Percentiles rank a stretch among this genome's conserved stretches.
Conservation (phyloP, 2,329 filamentous ascomycete genomes). For the Pyrenochaeta sp. region DNA sequence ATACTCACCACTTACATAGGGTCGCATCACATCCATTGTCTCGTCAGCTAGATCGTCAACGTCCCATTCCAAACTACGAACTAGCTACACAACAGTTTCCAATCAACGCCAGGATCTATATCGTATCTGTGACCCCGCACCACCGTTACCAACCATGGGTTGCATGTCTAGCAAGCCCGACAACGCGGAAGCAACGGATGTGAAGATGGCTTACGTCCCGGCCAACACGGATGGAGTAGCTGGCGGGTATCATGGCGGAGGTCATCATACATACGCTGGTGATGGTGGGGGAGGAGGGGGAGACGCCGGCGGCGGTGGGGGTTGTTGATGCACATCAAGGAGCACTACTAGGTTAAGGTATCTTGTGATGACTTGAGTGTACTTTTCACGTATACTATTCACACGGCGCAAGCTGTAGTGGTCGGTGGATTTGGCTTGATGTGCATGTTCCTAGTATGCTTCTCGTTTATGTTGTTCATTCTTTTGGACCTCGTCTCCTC, state of each 20-base stretch:
- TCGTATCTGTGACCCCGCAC: not conserved
- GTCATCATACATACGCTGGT: slow-evolving; percentile 11
- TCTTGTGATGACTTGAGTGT: too few species aligned
- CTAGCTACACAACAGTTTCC: not conserved
- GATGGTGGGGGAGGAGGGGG: slow-evolving; percentile 16
- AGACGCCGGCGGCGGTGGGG: slow-evolving; percentile 10
- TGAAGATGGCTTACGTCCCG: slow-evolving; percentile 13
- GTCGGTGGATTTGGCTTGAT: too few species aligned
- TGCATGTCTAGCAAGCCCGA: slow-evolving; percentile 18
- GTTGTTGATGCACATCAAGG: not conserved
- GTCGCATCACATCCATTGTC: not conserved
- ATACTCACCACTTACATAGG: not conserved
- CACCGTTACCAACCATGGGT: slow-evolving; percentile 9
- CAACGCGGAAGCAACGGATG: not conserved
- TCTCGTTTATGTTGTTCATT: too few species aligned
- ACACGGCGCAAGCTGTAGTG: too few species aligned
- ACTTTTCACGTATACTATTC: too few species aligned
- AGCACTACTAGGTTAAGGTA: not conserved
- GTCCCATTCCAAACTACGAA: not conserved
- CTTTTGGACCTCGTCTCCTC: too few species aligned
- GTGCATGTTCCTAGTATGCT: too few species aligned
- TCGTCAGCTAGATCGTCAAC: not conserved
- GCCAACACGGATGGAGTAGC: slow-evolving; percentile 1
- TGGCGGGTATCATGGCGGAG: slow-evolving; percentile 3
- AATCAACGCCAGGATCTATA: not conserved